Conservation (phyloP, 1,284 basidiomycete species). For the Microbotryum silenes-acaulis region DNA sequence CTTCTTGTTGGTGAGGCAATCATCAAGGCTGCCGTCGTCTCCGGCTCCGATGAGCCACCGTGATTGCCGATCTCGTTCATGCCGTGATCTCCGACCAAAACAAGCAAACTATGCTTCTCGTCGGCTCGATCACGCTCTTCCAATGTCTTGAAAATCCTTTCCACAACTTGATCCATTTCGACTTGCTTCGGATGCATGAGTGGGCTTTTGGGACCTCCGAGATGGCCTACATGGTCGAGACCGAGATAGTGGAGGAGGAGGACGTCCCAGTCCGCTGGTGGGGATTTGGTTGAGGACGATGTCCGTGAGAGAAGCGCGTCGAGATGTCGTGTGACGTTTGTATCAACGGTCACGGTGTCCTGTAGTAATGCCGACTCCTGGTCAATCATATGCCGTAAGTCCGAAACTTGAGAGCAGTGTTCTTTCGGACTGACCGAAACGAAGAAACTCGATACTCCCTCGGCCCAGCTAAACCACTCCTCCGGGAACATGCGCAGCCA, state of each 20-base stretch:
- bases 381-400: too few species aligned
- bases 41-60: slow-evolving; percentile 30
- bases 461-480: slow-evolving; percentile 23
- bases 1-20: too few species aligned
- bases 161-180: slow-evolving; percentile 27
- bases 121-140: slow-evolving; percentile 14
- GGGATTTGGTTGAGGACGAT: neutral
- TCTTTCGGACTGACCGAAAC: slow-evolving; percentile 22
- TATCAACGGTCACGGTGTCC: slow-evolving; percentile 31
- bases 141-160: slow-evolving; percentile 12
- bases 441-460: slow-evolving; percentile 32
- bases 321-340: slow-evolving; percentile 31
- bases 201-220: slow-evolving; percentile 28
- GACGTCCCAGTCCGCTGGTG: slow-evolving; percentile 19
- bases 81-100: slow-evolving; percentile 33
- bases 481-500: slow-evolving; percentile 31
- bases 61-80: slow-evolving; percentile 34
- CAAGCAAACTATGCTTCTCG: slow-evolving; percentile 21
- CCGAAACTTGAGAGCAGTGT: neutral
- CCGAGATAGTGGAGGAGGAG: slow-evolving; percentile 34
- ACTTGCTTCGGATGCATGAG: slow-evolving; percentile 31
- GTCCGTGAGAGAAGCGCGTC: slow-evolving; percentile 9
- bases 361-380: neutral
- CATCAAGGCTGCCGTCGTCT: slow-evolving; percentile 17
- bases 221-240: slow-evolving; percentile 33